Evolutionary conservation across 805 yeast genomes (phyloP).

Genomic region (Millerozyma acaciae): DNA sequence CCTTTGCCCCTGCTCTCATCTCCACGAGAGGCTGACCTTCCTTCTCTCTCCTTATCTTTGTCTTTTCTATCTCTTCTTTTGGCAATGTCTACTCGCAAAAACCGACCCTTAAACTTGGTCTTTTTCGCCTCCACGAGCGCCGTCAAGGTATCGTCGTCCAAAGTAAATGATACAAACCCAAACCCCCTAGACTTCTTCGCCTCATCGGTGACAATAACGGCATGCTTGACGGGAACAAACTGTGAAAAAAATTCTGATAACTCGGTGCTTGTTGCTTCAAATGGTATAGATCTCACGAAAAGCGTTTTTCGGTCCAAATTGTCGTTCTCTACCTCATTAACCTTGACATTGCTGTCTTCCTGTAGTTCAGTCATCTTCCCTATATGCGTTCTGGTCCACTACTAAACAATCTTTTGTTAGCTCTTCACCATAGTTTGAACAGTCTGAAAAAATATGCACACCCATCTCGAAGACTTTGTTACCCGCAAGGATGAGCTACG

Average conservation of each 20-base stretch:
- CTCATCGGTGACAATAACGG: constrained; percentile 79
- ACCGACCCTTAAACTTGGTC: constrained; percentile 58
- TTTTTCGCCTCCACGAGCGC: constrained; percentile 71
- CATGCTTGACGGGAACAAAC: constrained; percentile 92
- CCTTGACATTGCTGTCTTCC: not conserved
- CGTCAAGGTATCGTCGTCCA: constrained; percentile 75
- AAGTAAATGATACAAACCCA: constrained; percentile 88
- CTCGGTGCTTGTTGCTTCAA: constrained; percentile 74
- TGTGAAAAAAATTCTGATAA: constrained; percentile 83
- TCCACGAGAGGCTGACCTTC: constrained; percentile 24
- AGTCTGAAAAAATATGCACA: too few species aligned
- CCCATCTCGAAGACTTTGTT: too few species aligned
- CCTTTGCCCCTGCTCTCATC: constrained; percentile 8
- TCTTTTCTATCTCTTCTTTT: constrained; percentile 81
- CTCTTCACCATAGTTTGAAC: too few species aligned
- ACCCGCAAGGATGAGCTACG: too few species aligned
- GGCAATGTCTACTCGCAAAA: constrained; percentile 80
- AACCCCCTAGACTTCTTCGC: constrained; percentile 83
- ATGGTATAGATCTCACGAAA: constrained; percentile 84
- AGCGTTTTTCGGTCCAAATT: constrained; percentile 59
- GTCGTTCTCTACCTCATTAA: constrained; percentile 10
- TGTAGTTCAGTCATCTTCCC: not conserved
- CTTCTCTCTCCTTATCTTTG: constrained; percentile 8
- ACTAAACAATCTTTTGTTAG: constrained; percentile 1
- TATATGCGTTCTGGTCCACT: not conserved